phyloP scores from a whole-genome alignment of 1,284 basidiomycete genomes.

The Flammula alnicola region DNA sequence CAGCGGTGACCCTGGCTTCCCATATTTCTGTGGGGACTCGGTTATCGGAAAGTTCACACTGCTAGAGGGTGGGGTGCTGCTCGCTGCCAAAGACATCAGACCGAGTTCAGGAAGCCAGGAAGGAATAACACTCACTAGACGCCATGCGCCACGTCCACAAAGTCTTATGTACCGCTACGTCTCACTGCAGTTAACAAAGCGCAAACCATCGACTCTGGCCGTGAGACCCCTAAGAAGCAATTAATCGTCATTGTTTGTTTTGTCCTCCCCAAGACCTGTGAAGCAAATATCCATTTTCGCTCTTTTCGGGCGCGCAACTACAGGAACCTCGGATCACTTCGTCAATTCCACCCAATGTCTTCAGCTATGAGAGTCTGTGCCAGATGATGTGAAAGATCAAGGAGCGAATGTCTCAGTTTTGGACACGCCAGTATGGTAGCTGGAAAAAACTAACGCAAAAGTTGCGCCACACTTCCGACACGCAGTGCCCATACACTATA shows the following conservation, averaged over 20 bases:
- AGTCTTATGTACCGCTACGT: neutral
- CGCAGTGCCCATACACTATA: too few relatives aligned
- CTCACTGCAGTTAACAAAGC: neutral
- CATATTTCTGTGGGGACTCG: slow-evolving; percentile 27
- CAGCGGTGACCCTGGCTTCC: slow-evolving; percentile 19
- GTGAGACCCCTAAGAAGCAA: slow-evolving; percentile 10
- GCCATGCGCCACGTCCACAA: slow-evolving; percentile 13
- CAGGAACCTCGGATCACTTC: neutral
- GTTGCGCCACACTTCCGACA: too few relatives aligned
- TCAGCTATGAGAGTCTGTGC: neutral
- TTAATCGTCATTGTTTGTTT: slow-evolving; percentile 15
- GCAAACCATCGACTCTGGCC: slow-evolving; percentile 15
- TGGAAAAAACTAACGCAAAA: too few relatives aligned
- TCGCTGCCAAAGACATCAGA: slow-evolving; percentile 14
- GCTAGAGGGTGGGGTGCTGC: slow-evolving; percentile 5
- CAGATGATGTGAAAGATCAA: too few relatives aligned
- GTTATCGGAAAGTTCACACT: slow-evolving; percentile 25
- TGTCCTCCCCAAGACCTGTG: slow-evolving; percentile 5
- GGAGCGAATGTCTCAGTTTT: neutral
- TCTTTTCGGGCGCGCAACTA: slow-evolving; percentile 5
- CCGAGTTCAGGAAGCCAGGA: neutral
- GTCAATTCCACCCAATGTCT: neutral
- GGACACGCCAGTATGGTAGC: too few relatives aligned
- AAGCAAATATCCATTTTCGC: slow-evolving; percentile 19
- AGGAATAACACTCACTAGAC: slow-evolving; percentile 13